These are phyloP conservation scores for Gypsophila paniculata DNA, from an alignment of 179 eudicot genomes.

Conservation along the genomic window DNA sequence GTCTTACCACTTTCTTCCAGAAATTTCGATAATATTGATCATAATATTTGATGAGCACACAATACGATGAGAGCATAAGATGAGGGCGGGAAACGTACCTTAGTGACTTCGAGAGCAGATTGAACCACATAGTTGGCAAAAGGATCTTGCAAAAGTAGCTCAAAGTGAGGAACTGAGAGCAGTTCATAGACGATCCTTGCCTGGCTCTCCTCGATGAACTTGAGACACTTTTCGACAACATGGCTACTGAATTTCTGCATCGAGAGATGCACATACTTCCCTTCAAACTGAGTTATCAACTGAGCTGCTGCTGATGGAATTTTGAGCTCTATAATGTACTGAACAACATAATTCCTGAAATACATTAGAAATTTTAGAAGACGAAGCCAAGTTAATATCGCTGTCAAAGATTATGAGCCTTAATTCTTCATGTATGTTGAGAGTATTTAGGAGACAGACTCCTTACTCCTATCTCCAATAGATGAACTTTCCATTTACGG, in stretches of 20 bases:
- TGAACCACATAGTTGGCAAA: constrained; percentile 72
- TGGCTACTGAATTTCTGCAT: constrained; percentile 79
- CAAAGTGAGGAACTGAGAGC: constrained; percentile 53
- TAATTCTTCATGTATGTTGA: too few relatives aligned
- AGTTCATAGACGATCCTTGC: constrained; percentile 55
- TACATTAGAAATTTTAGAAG: constrained; percentile 2
- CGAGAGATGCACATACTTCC: constrained; percentile 50
- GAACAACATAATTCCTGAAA: constrained; percentile 73
- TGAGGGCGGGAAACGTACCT: constrained; percentile 36
- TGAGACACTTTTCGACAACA: constrained; percentile 67
- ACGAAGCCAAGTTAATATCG: background rate
- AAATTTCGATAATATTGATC: background rate
- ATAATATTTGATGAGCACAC: background rate
- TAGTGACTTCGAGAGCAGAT: constrained; percentile 55
- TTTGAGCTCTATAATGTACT: constrained; percentile 56
- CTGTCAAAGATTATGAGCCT: too few relatives aligned
- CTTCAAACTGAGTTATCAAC: constrained; percentile 51
- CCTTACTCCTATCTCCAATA: too few relatives aligned
- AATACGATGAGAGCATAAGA: background rate
- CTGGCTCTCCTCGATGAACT: constrained; percentile 40
- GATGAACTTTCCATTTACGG: background rate
- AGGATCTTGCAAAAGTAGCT: constrained; percentile 67
- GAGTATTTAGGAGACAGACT: too few relatives aligned
- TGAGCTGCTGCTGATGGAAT: constrained; percentile 40
- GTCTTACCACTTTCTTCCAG: background rate